These are phyloP conservation scores for Metschnikowia lachancei DNA, from an alignment of 805 yeast species.

Conservation along the genomic window DNA sequence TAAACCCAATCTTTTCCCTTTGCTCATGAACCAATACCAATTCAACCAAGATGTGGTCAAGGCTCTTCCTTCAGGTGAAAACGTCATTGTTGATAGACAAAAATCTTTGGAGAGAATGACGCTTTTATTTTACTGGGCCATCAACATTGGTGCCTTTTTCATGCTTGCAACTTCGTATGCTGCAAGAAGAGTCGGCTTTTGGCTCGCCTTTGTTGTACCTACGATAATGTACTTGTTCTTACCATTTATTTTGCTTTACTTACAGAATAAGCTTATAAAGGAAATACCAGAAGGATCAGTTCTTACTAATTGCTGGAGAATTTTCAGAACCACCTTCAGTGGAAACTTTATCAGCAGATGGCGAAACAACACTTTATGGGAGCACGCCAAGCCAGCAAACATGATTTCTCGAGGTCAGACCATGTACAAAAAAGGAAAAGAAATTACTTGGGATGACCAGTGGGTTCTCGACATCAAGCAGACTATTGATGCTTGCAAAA, in stretches of 20 bases:
- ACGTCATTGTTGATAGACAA: conserved; percentile 55
- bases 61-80: conserved; percentile 58
- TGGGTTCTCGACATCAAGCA: conserved; percentile 47
- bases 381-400: conserved; percentile 44
- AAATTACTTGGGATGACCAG: conserved; percentile 42
- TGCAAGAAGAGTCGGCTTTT: conserved; percentile 52
- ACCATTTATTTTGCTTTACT: conserved; percentile 29
- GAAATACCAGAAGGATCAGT: conserved; percentile 47
- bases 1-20: conserved; percentile 52
- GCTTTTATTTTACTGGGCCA: conserved; percentile 48
- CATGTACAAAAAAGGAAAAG: conserved; percentile 21
- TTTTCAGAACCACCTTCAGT: conserved; percentile 41
- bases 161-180: conserved; percentile 51
- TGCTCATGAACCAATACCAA: conserved; percentile 50
- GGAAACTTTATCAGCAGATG: conserved; percentile 44
- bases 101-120: conserved; percentile 41
- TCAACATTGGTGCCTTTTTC: conserved; percentile 54
- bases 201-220: conserved; percentile 54
- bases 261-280: conserved; percentile 27
- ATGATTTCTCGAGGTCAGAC: conserved; percentile 44
- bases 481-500: conserved; percentile 44
- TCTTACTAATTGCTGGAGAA: conserved; percentile 41
- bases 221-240: conserved; percentile 22
- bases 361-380: conserved; percentile 45
- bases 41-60: conserved; percentile 58